phyloP scores from a whole-genome alignment of 1,139 yeast species.

The Candida sp. region DNA sequence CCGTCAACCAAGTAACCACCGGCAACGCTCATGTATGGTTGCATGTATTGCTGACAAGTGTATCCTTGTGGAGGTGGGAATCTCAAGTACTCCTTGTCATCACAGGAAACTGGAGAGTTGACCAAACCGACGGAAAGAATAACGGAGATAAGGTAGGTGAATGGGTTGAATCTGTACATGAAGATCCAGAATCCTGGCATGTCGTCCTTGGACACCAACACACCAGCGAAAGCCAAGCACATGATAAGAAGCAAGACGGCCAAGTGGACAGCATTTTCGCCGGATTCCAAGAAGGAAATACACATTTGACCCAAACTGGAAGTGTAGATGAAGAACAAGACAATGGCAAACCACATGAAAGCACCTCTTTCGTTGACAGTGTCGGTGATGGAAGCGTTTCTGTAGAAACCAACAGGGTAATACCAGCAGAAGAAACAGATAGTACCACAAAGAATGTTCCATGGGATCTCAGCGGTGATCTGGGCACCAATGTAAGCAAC shows the following conservation, averaged over 20 bases:
- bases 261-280: slow-evolving; percentile 42
- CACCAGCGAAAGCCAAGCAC: slow-evolving; percentile 40
- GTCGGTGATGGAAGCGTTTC: slow-evolving; percentile 47
- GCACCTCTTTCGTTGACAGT: slow-evolving; percentile 40
- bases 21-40: slow-evolving; percentile 41
- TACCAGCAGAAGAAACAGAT: slow-evolving; percentile 51
- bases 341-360: slow-evolving; percentile 45
- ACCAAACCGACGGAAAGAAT: slow-evolving; percentile 29
- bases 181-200: slow-evolving; percentile 53
- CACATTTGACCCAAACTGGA: slow-evolving; percentile 40
- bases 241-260: slow-evolving; percentile 25
- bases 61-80: slow-evolving; percentile 45
- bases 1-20: slow-evolving; percentile 57
- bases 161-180: slow-evolving; percentile 69
- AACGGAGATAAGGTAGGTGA: slow-evolving; percentile 55
- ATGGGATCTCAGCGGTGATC: slow-evolving; percentile 73
- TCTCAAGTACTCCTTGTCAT: slow-evolving; percentile 24
- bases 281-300: slow-evolving; percentile 38
- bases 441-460: slow-evolving; percentile 70
- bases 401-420: slow-evolving; percentile 57
- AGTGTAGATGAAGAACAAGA: slow-evolving; percentile 35
- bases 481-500: slow-evolving; percentile 54
- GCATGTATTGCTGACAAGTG: slow-evolving; percentile 61
- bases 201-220: slow-evolving; percentile 23
- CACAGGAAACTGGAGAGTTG: slow-evolving; percentile 27